Conservation (phyloP, 345 rosid genomes). For the Psidium friedrichsthalianum region DNA sequence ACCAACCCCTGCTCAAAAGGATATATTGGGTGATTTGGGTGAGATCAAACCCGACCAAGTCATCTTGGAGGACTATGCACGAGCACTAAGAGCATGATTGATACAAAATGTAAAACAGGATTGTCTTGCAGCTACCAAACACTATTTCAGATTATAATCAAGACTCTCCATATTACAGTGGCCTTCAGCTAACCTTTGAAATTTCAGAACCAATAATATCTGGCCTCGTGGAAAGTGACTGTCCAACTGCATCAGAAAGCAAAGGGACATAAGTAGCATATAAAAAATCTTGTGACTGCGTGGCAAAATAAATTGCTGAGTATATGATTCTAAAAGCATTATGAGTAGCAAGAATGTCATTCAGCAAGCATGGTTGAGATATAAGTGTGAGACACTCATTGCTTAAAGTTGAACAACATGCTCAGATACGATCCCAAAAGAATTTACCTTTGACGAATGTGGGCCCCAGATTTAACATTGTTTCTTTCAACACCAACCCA, state of each 20-base stretch:
- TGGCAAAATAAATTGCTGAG: slow-evolving; percentile 20
- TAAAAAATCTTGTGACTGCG: slow-evolving; percentile 20
- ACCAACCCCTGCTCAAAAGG: not conserved
- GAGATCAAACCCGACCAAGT: not conserved
- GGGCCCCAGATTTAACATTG: slow-evolving; percentile 81
- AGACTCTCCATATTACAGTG: not conserved
- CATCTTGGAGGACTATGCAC: not conserved
- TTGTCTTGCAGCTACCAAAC: not conserved
- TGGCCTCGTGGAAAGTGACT: slow-evolving; percentile 95
- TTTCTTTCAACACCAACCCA: slow-evolving; percentile 78
- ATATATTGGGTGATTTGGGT: not conserved
- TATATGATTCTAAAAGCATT: slow-evolving; percentile 2
- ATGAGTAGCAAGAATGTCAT: slow-evolving; percentile 5
- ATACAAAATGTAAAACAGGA: not conserved
- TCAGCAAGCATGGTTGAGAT: slow-evolving; percentile 1
- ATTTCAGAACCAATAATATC: slow-evolving; percentile 84
- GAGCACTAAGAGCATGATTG: not conserved
- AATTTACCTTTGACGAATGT: slow-evolving; percentile 84
- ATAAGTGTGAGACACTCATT: not conserved
- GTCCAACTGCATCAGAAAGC: slow-evolving; percentile 81
- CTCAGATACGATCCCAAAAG: not conserved
- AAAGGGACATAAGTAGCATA: slow-evolving; percentile 29
- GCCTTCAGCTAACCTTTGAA: slow-evolving; percentile 54
- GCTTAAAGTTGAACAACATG: not conserved
- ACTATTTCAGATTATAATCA: not conserved